Evolutionary conservation across 2,329 filamentous ascomycete species (phyloP).

Genomic region (Lomentospora prolificans): DNA sequence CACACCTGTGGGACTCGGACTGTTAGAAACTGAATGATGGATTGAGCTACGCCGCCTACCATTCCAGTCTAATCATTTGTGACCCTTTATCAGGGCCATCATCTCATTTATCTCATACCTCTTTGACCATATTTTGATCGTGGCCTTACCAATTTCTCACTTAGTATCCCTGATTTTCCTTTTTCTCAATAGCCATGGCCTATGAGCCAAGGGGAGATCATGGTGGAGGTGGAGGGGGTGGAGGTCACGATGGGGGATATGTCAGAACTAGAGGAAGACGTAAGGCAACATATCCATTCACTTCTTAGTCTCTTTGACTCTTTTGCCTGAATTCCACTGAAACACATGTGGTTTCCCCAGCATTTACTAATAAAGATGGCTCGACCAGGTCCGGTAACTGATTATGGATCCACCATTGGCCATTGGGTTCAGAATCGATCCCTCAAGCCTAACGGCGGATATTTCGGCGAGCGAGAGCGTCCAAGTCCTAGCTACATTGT

Average conservation of each 20-base stretch:
- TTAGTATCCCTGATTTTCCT: too few species aligned
- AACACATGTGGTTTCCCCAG: too few species aligned
- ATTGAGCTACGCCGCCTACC: too few species aligned
- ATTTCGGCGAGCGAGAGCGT: constrained; percentile 67
- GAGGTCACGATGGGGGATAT: constrained; percentile 32
- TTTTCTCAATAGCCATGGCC: constrained; percentile 40
- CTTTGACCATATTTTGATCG: too few species aligned
- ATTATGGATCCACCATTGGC: constrained; percentile 82
- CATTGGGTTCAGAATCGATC: constrained; percentile 82
- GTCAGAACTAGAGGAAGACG: constrained; percentile 41
- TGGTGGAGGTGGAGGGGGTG: constrained; percentile 23
- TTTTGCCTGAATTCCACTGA: too few species aligned
- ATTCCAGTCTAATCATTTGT: too few species aligned
- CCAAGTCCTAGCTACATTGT: constrained; percentile 85
- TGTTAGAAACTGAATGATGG: too few species aligned
- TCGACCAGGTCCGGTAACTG: constrained; percentile 69
- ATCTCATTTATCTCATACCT: too few species aligned
- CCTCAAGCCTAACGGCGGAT: constrained; percentile 58
- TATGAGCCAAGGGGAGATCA: constrained; percentile 45
- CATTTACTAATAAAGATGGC: background rate
- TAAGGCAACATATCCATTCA: constrained; percentile 24
- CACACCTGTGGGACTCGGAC: too few species aligned
- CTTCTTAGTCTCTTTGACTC: constrained; percentile 4
- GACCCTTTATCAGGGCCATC: too few species aligned
- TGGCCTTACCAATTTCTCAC: too few species aligned